These are phyloP conservation scores for Hypoxylon sp. DNA, from an alignment of 2,329 filamentous ascomycete genomes.

Conservation along the genomic window DNA sequence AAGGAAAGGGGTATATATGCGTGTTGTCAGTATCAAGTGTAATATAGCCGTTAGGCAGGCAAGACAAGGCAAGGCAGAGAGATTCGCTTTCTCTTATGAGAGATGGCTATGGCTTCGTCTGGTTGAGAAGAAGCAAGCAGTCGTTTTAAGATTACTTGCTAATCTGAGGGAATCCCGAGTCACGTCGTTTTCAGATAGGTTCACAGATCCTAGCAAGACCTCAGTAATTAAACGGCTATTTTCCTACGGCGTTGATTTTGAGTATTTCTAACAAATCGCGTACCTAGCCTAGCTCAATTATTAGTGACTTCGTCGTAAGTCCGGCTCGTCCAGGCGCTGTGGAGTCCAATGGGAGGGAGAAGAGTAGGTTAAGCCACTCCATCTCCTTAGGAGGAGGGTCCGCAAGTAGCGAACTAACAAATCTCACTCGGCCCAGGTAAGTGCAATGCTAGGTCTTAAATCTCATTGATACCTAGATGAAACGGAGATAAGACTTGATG, in stretches of 20 bases:
- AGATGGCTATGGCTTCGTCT: neutral
- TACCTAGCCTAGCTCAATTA: slow-evolving; percentile 16
- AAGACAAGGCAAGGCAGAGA: neutral
- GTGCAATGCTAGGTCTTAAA: no score
- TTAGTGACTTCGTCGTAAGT: no score
- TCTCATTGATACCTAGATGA: no score
- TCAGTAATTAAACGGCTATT: neutral
- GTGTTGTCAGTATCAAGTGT: neutral
- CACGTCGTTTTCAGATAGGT: neutral
- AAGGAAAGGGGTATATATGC: neutral
- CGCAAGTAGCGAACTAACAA: no score
- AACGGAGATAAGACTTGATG: neutral
- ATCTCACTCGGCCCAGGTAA: no score
- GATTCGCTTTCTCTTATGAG: neutral
- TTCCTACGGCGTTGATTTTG: neutral
- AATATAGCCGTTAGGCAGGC: neutral
- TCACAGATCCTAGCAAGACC: neutral
- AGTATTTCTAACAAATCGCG: neutral
- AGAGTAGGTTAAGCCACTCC: no score
- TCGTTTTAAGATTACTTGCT: neutral
- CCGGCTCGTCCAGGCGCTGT: slow-evolving; percentile 9
- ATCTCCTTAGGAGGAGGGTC: no score
- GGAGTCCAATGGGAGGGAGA: slow-evolving; percentile 34
- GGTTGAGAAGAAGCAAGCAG: neutral
- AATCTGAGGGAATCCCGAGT: neutral